Conservation (phyloP, 768 basidiomycete genomes). For the Hypholoma fasciculare region DNA sequence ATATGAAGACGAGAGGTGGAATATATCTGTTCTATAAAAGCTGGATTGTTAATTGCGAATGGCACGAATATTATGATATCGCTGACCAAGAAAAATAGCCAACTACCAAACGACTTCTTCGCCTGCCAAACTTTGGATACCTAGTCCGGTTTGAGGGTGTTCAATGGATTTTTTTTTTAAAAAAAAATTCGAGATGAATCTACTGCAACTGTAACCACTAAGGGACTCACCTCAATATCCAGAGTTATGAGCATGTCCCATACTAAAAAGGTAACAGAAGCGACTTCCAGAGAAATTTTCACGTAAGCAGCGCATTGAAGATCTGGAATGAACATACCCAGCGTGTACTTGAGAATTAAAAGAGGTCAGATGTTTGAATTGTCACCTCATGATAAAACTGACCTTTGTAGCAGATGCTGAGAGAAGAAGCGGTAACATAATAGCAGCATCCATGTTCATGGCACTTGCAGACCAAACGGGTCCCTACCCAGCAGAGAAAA, state of each 20-base stretch:
- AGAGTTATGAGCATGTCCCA: conserved; percentile 2
- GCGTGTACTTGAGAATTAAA: no score
- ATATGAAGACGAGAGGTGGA: conserved; percentile 6
- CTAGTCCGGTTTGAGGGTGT: not conserved
- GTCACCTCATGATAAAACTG: no score
- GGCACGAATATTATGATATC: no score
- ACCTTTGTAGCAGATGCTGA: no score
- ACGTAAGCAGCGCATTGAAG: no score
- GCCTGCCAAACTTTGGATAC: conserved; percentile 8
- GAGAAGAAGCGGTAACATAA: no score
- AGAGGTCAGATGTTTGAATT: no score
- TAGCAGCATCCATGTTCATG: no score
- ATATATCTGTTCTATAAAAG: conserved; percentile 11
- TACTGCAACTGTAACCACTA: not conserved
- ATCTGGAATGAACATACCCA: no score
- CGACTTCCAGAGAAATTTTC: not conserved
- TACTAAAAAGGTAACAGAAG: not conserved
- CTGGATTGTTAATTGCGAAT: not conserved
- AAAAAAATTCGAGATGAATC: not conserved
- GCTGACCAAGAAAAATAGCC: conserved; percentile 12
- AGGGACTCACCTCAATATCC: not conserved
- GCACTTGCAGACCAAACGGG: no score
- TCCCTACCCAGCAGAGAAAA: no score
- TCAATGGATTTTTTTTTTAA: not conserved
- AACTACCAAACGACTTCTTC: conserved; percentile 7